These are phyloP conservation scores for Funneliformis caledonium DNA, from an alignment of 371 early-diverging fungal genomes.

Conservation along the genomic window DNA sequence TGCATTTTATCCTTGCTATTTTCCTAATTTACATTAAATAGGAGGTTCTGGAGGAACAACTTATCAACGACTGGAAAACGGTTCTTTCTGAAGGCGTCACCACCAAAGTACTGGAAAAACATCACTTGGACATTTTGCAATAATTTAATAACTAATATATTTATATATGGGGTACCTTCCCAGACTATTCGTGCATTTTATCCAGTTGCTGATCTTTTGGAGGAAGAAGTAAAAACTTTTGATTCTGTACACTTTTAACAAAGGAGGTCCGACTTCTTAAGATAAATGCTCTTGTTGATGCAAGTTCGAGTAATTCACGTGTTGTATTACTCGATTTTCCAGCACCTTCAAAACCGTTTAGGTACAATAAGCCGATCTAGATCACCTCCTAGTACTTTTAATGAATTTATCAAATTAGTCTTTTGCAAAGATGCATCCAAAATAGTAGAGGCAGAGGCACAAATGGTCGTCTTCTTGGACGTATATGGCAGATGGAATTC, in stretches of 20 bases:
- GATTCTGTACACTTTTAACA: slow-evolving; percentile 18
- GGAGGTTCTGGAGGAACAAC: too few species aligned
- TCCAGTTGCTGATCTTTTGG: neutral
- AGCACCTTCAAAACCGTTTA: slow-evolving; percentile 16
- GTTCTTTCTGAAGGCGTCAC: too few species aligned
- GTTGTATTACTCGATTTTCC: neutral
- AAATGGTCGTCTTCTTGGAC: slow-evolving; percentile 28
- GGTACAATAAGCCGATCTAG: slow-evolving; percentile 9
- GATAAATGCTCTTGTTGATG: neutral
- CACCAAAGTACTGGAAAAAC: too few species aligned
- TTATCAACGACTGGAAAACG: too few species aligned
- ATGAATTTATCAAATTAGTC: neutral
- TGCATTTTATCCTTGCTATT: too few species aligned
- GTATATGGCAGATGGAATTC: slow-evolving; percentile 46
- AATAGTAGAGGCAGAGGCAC: neutral
- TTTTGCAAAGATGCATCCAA: slow-evolving; percentile 13
- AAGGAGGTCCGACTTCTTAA: slow-evolving; percentile 1
- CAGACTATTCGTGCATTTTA: slow-evolving; percentile 13
- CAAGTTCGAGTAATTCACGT: neutral
- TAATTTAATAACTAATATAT: too few species aligned
- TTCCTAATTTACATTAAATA: too few species aligned
- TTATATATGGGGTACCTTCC: too few species aligned
- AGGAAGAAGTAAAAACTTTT: neutral
- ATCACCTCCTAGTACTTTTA: slow-evolving; percentile 10
- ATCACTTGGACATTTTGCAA: too few species aligned